Evolutionary conservation across 163 green algal species (phyloP), one percentile per base, ranked within the genome.

Genomic region (Coccomyxa subellipsoidea): DNA sequence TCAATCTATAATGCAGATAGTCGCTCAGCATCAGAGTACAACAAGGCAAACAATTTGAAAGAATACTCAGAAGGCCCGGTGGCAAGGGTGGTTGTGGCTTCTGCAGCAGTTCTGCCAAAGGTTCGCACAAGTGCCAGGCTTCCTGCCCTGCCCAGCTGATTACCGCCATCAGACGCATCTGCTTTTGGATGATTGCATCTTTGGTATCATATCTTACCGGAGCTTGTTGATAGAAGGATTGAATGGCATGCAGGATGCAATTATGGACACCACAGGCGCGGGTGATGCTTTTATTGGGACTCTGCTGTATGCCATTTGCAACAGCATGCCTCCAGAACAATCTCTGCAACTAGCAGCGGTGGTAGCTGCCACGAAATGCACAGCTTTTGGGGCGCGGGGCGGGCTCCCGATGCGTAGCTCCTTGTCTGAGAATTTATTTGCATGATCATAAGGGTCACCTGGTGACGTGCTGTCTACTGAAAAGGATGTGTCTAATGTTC

Each of bases 201-300:
- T n/a, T n/a, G n/a, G n/a, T n/a, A n/a, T n/a, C n/a, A n/a, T n/a
- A n/a, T n/a, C n/a, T n/a, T n/a, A n/a, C n/a, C n/a, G n/a, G n/a
- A n/a, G n/a, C n/a, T n/a, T n/a, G n/a, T n/a, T n/a, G n/a, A n/a
- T n/a, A n/a, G n/a, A n/a, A n/a, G n/a, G n/a, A n/a, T 59, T 7
- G 21, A 27, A 1, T 59, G 4, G 23, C n/a, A 18, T 83, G 79
- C 78, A 85, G 90, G 90, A 80, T 9, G 88, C 84, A 9, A 88
- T 98, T 7, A 81, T 92, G 29, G 94, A 98, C 84, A 97, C 94
- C 12, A 98, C 94, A 3, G 95, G 95, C 8, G 95, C 94, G 7
- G 95, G 95, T 0, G 94, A 98, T 86, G 87, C 94, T 0, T 98
- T 97, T 85, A 95, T 97, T 47, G 95, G 91, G 0, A 87, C 82